These are phyloP conservation scores for Backusella tarrabulga DNA, from an alignment of 192 early-diverging fungal genomes.

Conservation along the genomic window DNA sequence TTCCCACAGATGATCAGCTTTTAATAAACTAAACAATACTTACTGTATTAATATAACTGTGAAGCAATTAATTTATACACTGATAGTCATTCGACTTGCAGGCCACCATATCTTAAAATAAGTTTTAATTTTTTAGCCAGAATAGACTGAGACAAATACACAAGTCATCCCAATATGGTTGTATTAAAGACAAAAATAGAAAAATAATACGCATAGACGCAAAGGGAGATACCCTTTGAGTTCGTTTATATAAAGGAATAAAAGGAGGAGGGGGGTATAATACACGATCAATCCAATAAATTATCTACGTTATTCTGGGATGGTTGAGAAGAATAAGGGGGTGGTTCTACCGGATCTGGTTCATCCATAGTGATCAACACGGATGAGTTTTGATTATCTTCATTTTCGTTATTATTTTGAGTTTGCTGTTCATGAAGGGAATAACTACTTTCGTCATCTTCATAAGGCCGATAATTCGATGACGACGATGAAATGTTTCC, in stretches of 20 bases:
- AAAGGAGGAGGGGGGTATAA: background rate
- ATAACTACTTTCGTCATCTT: background rate
- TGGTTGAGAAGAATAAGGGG: background rate
- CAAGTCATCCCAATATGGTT: background rate
- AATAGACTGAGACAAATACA: background rate
- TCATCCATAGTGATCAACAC: constrained; percentile 8
- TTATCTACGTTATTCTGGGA: background rate
- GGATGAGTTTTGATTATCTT: background rate
- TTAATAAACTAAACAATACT: background rate
- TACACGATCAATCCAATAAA: constrained; percentile 2
- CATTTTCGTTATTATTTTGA: background rate
- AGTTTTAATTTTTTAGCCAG: background rate
- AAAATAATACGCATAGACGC: background rate
- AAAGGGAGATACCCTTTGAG: background rate
- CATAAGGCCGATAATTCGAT: background rate
- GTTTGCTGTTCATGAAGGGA: background rate
- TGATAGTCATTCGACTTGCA: background rate
- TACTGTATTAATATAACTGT: background rate
- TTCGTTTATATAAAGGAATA: background rate
- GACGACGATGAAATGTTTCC: background rate
- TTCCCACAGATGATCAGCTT: background rate
- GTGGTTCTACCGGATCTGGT: background rate
- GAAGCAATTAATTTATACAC: background rate
- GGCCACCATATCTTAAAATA: background rate
- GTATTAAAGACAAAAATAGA: background rate